phyloP scores from a whole-genome alignment of 371 early-diverging fungal species.

The Caulochytrium protostelioides region DNA sequence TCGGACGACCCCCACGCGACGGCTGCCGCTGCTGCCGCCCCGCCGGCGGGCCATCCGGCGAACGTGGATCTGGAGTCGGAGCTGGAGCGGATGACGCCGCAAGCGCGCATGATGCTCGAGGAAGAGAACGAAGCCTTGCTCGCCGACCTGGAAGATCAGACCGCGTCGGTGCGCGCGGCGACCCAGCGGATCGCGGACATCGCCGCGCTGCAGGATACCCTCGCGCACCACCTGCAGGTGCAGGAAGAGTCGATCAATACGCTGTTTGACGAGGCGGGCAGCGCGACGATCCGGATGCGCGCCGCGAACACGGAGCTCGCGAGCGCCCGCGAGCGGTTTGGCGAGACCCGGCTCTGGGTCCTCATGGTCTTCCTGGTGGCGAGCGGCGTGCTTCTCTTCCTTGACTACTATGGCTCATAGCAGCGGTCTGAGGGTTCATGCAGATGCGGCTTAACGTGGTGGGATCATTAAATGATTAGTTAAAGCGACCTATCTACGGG shows the following conservation, averaged over 20 bases:
- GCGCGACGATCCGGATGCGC: constrained; percentile 6
- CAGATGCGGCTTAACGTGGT: no score
- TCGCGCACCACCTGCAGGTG: constrained; percentile 10
- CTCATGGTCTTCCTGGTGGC: constrained; percentile 13
- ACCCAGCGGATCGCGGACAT: constrained; percentile 13
- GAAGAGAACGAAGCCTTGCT: constrained; percentile 11
- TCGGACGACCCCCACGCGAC: no score
- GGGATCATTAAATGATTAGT: no score
- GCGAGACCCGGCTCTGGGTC: constrained; percentile 12
- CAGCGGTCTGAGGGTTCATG: no score
- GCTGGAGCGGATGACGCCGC: no score
- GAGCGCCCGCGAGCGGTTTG: constrained; percentile 10
- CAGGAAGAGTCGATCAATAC: constrained; percentile 11
- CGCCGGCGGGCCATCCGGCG: no score
- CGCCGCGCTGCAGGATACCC: constrained; percentile 9
- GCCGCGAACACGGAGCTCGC: constrained; percentile 8
- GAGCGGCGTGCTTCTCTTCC: constrained; percentile 4
- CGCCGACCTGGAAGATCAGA: constrained; percentile 14
- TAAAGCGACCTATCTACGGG: no score
- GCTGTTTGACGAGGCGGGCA: constrained; percentile 14
- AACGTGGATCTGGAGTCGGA: no score
- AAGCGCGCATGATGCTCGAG: constrained; percentile 9
- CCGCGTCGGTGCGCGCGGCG: constrained; percentile 11
- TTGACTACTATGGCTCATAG: constrained; percentile 6
- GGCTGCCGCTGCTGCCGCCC: no score